Base-by-base conservation (phyloP, 2,329 filamentous ascomycete genomes). In the Stagonosporopsis rhizophila region DNA sequence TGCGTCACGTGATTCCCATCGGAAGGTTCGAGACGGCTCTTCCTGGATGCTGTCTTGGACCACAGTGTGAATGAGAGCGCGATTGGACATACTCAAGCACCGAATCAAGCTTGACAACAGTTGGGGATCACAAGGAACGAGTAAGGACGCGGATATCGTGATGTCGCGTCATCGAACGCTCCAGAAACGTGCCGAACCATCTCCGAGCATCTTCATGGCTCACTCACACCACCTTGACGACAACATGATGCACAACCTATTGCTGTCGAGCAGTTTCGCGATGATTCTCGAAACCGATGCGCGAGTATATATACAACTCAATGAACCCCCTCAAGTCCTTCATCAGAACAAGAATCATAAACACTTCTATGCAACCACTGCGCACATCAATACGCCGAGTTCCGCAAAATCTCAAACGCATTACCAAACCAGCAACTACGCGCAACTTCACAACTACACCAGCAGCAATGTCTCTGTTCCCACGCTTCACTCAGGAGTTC, bases 401-500 rank as follows among this genome's bases (percentile, higher is more conserved):
- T 61, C 73, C 73, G 56, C 60, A 63, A 52, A 66, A 71, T 58
- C 58, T 74, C 58, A 65, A 64, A 48, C 68, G 65, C 60, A 68
- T 73, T 46, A 60, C 51, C 32, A 75, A 75, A 50, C 64, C 70
- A 41, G 56, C 60, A 25, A 47, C 58, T 27, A 48, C 58, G 44
- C 71, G 67, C 39, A 57, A 25, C 39, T 62, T 70, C 47, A 45
- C 70, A 49, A 60, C 46, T 15, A 62, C 66, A 55, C 62, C 66
- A 61, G 48, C 60, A 66, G 65, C 62, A 60, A 77, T 78, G 76
- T 76, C 76, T 66, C 74, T 78, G 65, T 77, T 77, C 70, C 75
- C 74, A 66, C 72, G 72, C 67, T 77, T 75, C 66, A 71, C 69
- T n/a, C 67, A 69, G 56, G 76, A 78, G 55, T 72, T 77, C 61